These are phyloP conservation scores for Ogataea naganishii DNA, from an alignment of 805 yeast species.

Conservation along the genomic window DNA sequence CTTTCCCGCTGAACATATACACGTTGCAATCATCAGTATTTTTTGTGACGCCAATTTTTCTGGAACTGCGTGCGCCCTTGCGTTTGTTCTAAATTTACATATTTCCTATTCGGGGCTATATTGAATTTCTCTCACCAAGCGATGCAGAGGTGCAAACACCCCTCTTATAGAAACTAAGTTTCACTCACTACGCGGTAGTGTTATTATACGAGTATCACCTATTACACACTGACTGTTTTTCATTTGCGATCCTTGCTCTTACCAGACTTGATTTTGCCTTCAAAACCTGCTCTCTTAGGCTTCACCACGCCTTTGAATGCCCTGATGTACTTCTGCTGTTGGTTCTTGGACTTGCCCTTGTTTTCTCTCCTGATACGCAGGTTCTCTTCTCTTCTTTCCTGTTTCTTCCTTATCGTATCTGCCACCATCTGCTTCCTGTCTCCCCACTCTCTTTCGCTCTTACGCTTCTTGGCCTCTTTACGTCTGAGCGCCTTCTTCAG, in stretches of 20 bases:
- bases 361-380: conserved; percentile 76
- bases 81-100: too few species aligned
- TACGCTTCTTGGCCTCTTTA: conserved; percentile 75
- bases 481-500: conserved; percentile 79
- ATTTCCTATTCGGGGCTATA: too few species aligned
- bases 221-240: too few species aligned
- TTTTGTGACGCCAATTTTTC: too few species aligned
- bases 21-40: too few species aligned
- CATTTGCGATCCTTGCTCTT: conserved; percentile 12
- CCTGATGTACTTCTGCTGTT: conserved; percentile 58
- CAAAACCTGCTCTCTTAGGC: conserved; percentile 75
- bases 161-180: too few species aligned
- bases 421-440: conserved; percentile 79
- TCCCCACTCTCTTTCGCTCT: conserved; percentile 85
- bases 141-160: too few species aligned
- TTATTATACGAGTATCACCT: too few species aligned
- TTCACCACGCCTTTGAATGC: conserved; percentile 50
- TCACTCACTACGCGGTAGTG: too few species aligned
- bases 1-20: too few species aligned
- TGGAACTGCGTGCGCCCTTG: too few species aligned
- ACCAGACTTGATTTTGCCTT: conserved; percentile 41
- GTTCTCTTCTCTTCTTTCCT: conserved; percentile 88
- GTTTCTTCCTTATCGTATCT: conserved; percentile 63
- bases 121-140: too few species aligned
- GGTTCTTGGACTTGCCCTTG: conserved; percentile 72